A percentile compares a stretch with the other conserved stretches of the same genome.
These are phyloP conservation scores for Mimosa pudica DNA, from an alignment of 306 rosid genomes.

Conservation along the genomic window DNA sequence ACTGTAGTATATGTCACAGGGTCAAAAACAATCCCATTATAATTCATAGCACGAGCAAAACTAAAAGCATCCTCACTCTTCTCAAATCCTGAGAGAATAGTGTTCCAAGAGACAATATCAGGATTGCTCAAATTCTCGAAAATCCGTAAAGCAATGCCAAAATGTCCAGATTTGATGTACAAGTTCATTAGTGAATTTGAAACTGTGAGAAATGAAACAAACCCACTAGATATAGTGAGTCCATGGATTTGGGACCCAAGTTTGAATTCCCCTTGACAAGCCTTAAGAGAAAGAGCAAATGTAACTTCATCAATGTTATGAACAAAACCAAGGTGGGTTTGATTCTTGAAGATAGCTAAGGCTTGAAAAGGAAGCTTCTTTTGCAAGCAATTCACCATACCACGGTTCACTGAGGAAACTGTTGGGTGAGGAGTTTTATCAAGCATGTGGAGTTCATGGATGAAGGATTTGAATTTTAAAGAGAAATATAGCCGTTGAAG, in stretches of 20 bases:
- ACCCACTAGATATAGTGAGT: slow-evolving; percentile 51
- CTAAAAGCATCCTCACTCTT: slow-evolving; percentile 59
- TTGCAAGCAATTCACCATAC: slow-evolving; percentile 52
- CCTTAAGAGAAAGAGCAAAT: slow-evolving; percentile 67
- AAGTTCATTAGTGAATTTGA: slow-evolving; percentile 80
- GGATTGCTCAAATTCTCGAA: slow-evolving; percentile 58
- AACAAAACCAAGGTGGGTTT: slow-evolving; percentile 37
- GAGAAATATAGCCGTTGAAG: slow-evolving; percentile 23
- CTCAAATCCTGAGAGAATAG: slow-evolving; percentile 71
- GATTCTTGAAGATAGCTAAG: slow-evolving; percentile 53
- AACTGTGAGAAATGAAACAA: slow-evolving; percentile 47
- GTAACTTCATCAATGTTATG: slow-evolving; percentile 52
- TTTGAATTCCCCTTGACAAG: slow-evolving; percentile 59
- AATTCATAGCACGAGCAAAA: slow-evolving; percentile 63
- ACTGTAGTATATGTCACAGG: slow-evolving; percentile 65
- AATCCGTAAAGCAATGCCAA: slow-evolving; percentile 48
- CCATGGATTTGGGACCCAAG: slow-evolving; percentile 70
- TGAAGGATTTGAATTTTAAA: slow-evolving; percentile 33
- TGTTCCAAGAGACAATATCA: slow-evolving; percentile 86
- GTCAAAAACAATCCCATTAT: slow-evolving; percentile 57
- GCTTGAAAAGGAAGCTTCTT: slow-evolving; percentile 48
- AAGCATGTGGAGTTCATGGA: slow-evolving; percentile 52
- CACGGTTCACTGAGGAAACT: slow-evolving; percentile 45
- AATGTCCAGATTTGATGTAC: slow-evolving; percentile 66
- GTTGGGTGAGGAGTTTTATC: slow-evolving; percentile 54